phyloP scores from a whole-genome alignment of 176 grass and related monocot genomes.

The Zoysia japonica region DNA sequence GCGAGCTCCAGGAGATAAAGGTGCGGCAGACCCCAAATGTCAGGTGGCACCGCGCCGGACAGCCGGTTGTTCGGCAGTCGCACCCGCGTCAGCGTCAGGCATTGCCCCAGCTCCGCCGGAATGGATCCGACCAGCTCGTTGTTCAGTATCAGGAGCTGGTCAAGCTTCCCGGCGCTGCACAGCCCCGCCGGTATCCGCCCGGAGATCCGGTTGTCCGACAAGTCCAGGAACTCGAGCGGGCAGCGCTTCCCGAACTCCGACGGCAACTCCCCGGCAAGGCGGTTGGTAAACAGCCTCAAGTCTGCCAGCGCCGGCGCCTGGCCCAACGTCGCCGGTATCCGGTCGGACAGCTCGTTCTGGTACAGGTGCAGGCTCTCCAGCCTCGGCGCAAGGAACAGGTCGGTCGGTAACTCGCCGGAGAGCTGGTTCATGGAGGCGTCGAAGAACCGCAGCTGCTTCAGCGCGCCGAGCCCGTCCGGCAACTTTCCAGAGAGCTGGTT shows the following conservation, averaged over 20 bases:
- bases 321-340: conserved; percentile 48
- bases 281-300: conserved; percentile 66
- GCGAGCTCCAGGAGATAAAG: conserved; percentile 71
- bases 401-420: conserved; percentile 53
- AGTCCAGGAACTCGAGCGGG: conserved; percentile 61
- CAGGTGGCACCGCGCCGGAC: conserved; percentile 50
- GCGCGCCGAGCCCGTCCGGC: conserved; percentile 57
- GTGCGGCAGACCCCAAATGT: conserved; percentile 66
- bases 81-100: conserved; percentile 58
- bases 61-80: conserved; percentile 68
- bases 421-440: conserved; percentile 71
- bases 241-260: conserved; percentile 55
- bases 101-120: conserved; percentile 56
- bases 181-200: conserved; percentile 60
- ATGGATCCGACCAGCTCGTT: conserved; percentile 61
- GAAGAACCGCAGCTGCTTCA: conserved; percentile 51
- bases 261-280: conserved; percentile 55
- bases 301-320: conserved; percentile 41
- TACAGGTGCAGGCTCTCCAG: conserved; percentile 72
- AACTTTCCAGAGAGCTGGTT: conserved; percentile 56
- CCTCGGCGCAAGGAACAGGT: conserved; percentile 59
- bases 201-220: conserved; percentile 60
- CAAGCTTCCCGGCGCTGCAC: conserved; percentile 50
- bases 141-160: conserved; percentile 67
- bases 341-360: conserved; percentile 57